Evolutionary conservation across 1,284 basidiomycete genomes (phyloP), one percentile per base, ranked within the genome.

Genomic region (Rhodotorula sp.): DNA sequence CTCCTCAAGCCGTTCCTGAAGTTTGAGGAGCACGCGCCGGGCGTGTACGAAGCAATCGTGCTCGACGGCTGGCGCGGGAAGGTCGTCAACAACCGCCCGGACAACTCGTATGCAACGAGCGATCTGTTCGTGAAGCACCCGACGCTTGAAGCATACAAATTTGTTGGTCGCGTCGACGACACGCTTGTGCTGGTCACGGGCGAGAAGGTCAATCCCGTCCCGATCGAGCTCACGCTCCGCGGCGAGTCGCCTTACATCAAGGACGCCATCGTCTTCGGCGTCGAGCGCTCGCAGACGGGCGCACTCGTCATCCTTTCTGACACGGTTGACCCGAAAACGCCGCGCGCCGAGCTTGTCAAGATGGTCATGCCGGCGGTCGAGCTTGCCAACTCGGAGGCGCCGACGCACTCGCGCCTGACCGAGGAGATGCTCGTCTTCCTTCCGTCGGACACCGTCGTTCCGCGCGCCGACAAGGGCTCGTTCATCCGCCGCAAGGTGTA

Each of bases 101-200:
- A 89, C 70, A 85, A 85, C 0, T 85, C 85, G 12, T 89, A 87
- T 75, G 86, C 86, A 3, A 87, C 86, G 14, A 87, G 85, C 67
- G 88, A 89, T 74, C 81, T 88, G 19, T 86, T 88, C 70, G 74
- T 84, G 19, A 83, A 82, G 62, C 85, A 88, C 64, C 80, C 83
- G 7, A 78, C 79, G n/a, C n/a, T 13, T 0, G 79, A 84, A 58
- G 81, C 82, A 48, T 87, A 85, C 80, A 86, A 86, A 73, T 87
- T 87, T 67, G 81, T 87, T 54, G 88, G 88, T 3, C 81, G 88
- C 34, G 79, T 87, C 55, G 88, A 89, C 74, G 88, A 89, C 73
- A 87, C 87, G 0, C 82, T 87, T 5, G 84, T 86, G 7, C 27
- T 73, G 81, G 75, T 82, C 0, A 80, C 85, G 19, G 86, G 87